Base-by-base conservation (phyloP, 2,329 filamentous ascomycete species). In the Penicillium sp. region DNA sequence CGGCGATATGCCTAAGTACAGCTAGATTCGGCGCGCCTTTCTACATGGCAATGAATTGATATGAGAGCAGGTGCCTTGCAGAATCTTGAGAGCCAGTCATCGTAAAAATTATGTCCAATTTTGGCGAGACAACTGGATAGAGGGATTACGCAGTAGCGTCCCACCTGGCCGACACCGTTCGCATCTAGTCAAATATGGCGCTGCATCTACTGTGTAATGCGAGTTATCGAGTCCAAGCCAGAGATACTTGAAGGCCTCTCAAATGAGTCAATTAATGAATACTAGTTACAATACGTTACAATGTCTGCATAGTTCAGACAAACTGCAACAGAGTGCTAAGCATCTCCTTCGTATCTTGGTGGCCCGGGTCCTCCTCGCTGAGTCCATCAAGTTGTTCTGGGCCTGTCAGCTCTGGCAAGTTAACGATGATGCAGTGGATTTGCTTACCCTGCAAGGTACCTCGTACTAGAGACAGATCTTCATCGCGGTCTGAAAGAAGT, bases 401-500 rank as follows among this genome's bases (percentile, higher is more conserved):
- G 46, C 46, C 4, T 41, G 38, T 46, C 28, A 51, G 64, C 51
- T 45, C 18, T 38, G 34, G 46, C 34, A 47, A 46, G 9, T n/a
- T 10, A 11, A 18, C 14, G 14, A 30, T 12, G 3, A 12, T 33
- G 11, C 2, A 2, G 4, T 12, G 22, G 3, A 12, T 39, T 7
- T 4, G 42, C 67, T 61, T 67, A 79, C 77, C 85, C 67, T 84
- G 77, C 40, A 99, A 71, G 19, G 88, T 90, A 14, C 64, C 70
- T 58, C 78, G 82, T 18, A 97, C 70, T 13, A 83, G 75, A 3
- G 65, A 74, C 14, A 95, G 64, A 7, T 76, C 75, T 64, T 89
- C 85, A 57, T 87, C 87, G 16, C 80, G 77, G 52, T 89, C 85
- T 0, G 79, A 81, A 34, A 96, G 72, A 3, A 87, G 70, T 18